Evolutionary conservation across 345 rosid species (phyloP).

Genomic region (Arabis hirsuta): DNA sequence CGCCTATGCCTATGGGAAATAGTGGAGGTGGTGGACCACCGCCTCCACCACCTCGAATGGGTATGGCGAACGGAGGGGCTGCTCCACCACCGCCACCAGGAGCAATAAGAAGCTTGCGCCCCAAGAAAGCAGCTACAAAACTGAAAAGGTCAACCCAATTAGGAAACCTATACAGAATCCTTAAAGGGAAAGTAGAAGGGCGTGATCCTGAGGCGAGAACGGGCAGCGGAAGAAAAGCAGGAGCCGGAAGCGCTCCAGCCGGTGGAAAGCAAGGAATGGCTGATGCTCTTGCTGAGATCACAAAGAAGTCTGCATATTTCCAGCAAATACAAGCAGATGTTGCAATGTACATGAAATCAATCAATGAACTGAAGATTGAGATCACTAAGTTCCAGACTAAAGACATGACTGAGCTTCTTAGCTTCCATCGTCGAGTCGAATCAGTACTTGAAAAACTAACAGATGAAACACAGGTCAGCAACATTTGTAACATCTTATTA

Average conservation of each 20-base stretch:
- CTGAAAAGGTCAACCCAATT: slow-evolving; percentile 84
- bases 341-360: slow-evolving; percentile 58
- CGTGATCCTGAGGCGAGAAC: slow-evolving; percentile 48
- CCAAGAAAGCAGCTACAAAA: slow-evolving; percentile 71
- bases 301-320: slow-evolving; percentile 92
- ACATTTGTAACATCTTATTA: not conserved
- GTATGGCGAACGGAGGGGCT: slow-evolving; percentile 46
- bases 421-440: slow-evolving; percentile 77
- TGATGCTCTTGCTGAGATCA: slow-evolving; percentile 94
- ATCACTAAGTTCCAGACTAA: slow-evolving; percentile 69
- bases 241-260: slow-evolving; percentile 24
- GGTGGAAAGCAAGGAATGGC: slow-evolving; percentile 96
- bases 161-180: slow-evolving; percentile 69
- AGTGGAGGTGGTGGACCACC: slow-evolving; percentile 57
- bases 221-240: slow-evolving; percentile 43
- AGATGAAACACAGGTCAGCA: slow-evolving; percentile 85
- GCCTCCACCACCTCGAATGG: slow-evolving; percentile 55
- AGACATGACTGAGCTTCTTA: slow-evolving; percentile 74
- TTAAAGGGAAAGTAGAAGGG: slow-evolving; percentile 84
- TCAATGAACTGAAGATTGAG: slow-evolving; percentile 58
- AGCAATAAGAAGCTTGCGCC: slow-evolving; percentile 59
- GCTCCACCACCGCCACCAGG: slow-evolving; percentile 78
- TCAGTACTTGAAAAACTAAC: slow-evolving; percentile 80
- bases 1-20: slow-evolving; percentile 47
- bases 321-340: slow-evolving; percentile 88